phyloP scores from a whole-genome alignment of 2,329 filamentous ascomycete genomes.

The Xylariaceae sp. region DNA sequence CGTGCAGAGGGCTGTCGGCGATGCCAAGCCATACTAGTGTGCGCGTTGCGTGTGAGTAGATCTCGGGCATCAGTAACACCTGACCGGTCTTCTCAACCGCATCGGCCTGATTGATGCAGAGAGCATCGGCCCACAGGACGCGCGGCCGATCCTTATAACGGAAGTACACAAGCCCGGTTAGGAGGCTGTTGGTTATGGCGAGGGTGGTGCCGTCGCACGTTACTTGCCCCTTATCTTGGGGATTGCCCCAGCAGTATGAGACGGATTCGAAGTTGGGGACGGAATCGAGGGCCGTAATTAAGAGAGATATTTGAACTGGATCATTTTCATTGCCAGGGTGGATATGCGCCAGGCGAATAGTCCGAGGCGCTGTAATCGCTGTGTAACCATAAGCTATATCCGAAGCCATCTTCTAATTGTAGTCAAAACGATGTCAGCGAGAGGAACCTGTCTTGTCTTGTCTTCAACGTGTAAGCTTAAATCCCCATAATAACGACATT shows the following conservation, averaged over 20 bases:
- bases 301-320: slow-evolving; percentile 4
- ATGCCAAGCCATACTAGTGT: slow-evolving; percentile 15
- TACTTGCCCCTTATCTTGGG: background rate
- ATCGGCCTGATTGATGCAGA: slow-evolving; percentile 17
- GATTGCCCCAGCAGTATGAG: slow-evolving; percentile 9
- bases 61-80: slow-evolving; percentile 16
- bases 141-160: slow-evolving; percentile 15
- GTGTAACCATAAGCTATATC: too few species aligned
- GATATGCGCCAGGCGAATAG: slow-evolving; percentile 7
- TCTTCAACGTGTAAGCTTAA: too few species aligned
- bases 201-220: slow-evolving; percentile 6
- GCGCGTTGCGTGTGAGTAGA: slow-evolving; percentile 16
- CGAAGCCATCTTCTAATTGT: too few species aligned
- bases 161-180: slow-evolving; percentile 9
- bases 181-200: slow-evolving; percentile 15
- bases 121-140: slow-evolving; percentile 17
- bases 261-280: slow-evolving; percentile 14
- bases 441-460: too few species aligned
- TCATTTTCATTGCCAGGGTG: slow-evolving; percentile 11
- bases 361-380: slow-evolving; percentile 1
- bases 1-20: slow-evolving; percentile 2
- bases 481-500: too few species aligned
- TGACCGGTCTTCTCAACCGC: slow-evolving; percentile 5
- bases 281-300: background rate
- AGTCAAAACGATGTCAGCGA: too few species aligned